Conservation (phyloP, 2,329 filamentous ascomycete genomes). For the Exophiala sideris region DNA sequence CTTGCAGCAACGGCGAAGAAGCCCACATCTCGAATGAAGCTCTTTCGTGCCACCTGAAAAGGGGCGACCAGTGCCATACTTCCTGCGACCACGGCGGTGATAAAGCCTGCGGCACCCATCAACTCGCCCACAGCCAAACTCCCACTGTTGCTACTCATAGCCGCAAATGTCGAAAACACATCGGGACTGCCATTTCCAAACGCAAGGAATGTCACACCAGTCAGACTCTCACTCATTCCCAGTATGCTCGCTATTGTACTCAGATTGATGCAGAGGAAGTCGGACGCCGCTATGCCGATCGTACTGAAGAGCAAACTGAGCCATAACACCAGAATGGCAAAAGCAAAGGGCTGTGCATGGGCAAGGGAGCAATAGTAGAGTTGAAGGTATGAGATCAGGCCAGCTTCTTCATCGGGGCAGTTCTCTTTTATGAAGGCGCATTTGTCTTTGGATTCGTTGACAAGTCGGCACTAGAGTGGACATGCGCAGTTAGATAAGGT, state of each 20-base stretch:
- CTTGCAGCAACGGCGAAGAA: conserved; percentile 86
- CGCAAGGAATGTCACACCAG: conserved; percentile 91
- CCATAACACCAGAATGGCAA: conserved; percentile 75
- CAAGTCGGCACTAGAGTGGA: conserved; percentile 64
- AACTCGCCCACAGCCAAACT: conserved; percentile 93
- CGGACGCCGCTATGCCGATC: conserved; percentile 94
- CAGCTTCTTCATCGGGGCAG: conserved; percentile 85
- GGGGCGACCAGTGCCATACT: conserved; percentile 97
- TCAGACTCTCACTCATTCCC: conserved; percentile 91
- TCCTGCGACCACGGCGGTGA: conserved; percentile 91
- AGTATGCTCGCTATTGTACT: conserved; percentile 86
- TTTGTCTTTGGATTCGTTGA: conserved; percentile 74
- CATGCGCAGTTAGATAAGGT: conserved; percentile 9
- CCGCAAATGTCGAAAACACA: conserved; percentile 97
- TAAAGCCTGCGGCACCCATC: conserved; percentile 92
- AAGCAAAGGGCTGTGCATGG: conserved; percentile 70
- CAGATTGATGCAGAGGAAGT: conserved; percentile 97
- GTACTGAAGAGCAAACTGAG: conserved; percentile 88
- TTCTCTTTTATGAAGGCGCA: conserved; percentile 81
- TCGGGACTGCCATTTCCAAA: conserved; percentile 98
- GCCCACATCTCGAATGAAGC: conserved; percentile 84
- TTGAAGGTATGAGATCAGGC: conserved; percentile 80
- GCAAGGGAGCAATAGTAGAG: conserved; percentile 84
- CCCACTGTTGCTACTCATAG: conserved; percentile 96
- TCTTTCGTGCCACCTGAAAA: conserved; percentile 84